Evolutionary conservation across 2,329 filamentous ascomycete genomes (phyloP), one percentile per base, ranked within the genome.

Genomic region (Fusarium sterilihyphosum): DNA sequence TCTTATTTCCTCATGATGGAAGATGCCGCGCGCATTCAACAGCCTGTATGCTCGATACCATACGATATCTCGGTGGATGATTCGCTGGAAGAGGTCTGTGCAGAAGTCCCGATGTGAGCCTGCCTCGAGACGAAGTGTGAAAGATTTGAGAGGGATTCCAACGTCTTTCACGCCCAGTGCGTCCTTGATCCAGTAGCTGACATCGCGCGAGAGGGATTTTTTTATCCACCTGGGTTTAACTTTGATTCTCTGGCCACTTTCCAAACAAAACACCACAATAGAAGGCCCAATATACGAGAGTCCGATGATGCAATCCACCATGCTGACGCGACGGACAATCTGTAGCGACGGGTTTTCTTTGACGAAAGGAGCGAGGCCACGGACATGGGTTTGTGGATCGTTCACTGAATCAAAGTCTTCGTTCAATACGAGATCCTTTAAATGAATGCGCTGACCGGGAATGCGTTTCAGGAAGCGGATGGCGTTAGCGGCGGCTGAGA

Each of bases 401-500:
- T 24, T 52, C 1, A 52, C 49, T 12, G 49, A 52, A 10, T 52
- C 5, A 18, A 22, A 22, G 18, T 77, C 47, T 9, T 77, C 70
- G 12, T 62, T 11, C 2, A 77, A 11, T 2, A 60, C 3, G 1
- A 77, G 20, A 2, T 33, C 24, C 5, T 59, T 59, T 1, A 77
- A 40, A 0, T 49, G 1, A 4, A 22, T 16, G 9, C 75, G 64
- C 1, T 61, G 35, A 8, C 20, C 0, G 2, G 58, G 43, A 3
- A 61, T 47, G 1, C 33, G 61, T 2, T 59, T 13, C 1, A 77
- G 58, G 10, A 77, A 77, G 4, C 31, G 44, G 4, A 77, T 71
- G 1, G 72, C 60, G 1, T 10, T 50, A 3, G 74, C 72, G 1
- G 40, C 46, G 9, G 74, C 74, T 2, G 72, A 76, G 12, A 73